Evolutionary conservation across 2,329 filamentous ascomycete genomes (phyloP).

Genomic region (Fusarium odoratissimum): DNA sequence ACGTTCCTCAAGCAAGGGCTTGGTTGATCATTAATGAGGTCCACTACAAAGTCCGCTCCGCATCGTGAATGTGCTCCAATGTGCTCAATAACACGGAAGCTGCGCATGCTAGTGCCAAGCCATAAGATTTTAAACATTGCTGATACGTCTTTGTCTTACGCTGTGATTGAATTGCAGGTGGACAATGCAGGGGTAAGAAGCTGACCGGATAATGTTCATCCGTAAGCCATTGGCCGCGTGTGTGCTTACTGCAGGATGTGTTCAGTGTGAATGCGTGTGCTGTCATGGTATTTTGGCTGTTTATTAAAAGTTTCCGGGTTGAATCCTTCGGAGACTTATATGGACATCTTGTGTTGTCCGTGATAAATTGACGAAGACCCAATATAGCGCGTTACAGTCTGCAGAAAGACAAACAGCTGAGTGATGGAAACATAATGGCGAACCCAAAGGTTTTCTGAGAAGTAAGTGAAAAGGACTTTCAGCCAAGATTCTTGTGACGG

Average conservation of each 20-base stretch:
- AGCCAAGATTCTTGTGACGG: background rate
- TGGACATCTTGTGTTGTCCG: background rate
- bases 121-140: background rate
- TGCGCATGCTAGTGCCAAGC: background rate
- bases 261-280: background rate
- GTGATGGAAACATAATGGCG: too few species aligned
- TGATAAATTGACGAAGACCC: background rate
- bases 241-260: background rate
- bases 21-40: constrained; percentile 11
- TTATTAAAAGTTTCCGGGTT: background rate
- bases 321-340: background rate
- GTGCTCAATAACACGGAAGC: constrained; percentile 6
- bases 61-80: background rate
- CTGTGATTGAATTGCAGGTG: background rate
- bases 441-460: background rate
- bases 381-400: background rate
- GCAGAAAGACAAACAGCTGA: background rate
- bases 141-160: background rate
- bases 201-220: background rate
- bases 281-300: background rate
- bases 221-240: background rate
- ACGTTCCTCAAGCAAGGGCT: constrained; percentile 5
- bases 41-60: constrained; percentile 30
- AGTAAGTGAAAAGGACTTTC: background rate
- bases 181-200: background rate